These are phyloP conservation scores for Biscogniauxia marginata DNA, from an alignment of 2,329 filamentous ascomycete genomes.

Conservation along the genomic window DNA sequence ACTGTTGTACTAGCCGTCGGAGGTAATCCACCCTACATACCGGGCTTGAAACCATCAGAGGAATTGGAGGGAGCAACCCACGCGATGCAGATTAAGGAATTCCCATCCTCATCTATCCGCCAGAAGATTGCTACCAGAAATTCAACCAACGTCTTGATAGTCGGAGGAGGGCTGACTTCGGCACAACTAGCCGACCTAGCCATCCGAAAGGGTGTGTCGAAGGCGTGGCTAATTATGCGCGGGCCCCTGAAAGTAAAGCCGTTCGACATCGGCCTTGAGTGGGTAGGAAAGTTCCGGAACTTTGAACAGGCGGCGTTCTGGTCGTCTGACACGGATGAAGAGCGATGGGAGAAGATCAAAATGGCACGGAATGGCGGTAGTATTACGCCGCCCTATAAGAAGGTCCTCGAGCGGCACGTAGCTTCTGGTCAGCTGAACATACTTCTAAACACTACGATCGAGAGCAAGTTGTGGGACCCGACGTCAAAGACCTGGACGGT, in stretches of 20 bases:
- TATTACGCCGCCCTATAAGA: slow-evolving; percentile 67
- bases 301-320: slow-evolving; percentile 75
- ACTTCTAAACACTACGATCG: slow-evolving; percentile 56
- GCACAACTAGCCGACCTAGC: slow-evolving; percentile 70
- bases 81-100: slow-evolving; percentile 59
- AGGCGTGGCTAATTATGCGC: slow-evolving; percentile 70
- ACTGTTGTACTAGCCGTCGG: slow-evolving; percentile 71
- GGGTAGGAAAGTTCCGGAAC: slow-evolving; percentile 83
- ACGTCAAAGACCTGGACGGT: slow-evolving; percentile 44
- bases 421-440: slow-evolving; percentile 52
- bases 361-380: slow-evolving; percentile 73
- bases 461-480: slow-evolving; percentile 49
- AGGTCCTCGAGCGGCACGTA: slow-evolving; percentile 62
- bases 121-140: slow-evolving; percentile 49
- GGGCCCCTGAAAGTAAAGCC: slow-evolving; percentile 62
- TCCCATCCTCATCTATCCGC: slow-evolving; percentile 54
- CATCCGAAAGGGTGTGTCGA: slow-evolving; percentile 61
- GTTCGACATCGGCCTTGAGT: slow-evolving; percentile 73
- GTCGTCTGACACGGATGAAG: slow-evolving; percentile 68
- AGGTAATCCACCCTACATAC: slow-evolving; percentile 57
- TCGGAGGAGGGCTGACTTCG: slow-evolving; percentile 75
- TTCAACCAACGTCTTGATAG: slow-evolving; percentile 64
- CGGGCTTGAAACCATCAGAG: slow-evolving; percentile 24
- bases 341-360: slow-evolving; percentile 65
- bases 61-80: slow-evolving; percentile 48